Percentiles rank a stretch among this genome's conserved stretches.
Evolutionary conservation across 2,329 filamentous ascomycete species (phyloP).

Genomic region (Venturia nashicola): DNA sequence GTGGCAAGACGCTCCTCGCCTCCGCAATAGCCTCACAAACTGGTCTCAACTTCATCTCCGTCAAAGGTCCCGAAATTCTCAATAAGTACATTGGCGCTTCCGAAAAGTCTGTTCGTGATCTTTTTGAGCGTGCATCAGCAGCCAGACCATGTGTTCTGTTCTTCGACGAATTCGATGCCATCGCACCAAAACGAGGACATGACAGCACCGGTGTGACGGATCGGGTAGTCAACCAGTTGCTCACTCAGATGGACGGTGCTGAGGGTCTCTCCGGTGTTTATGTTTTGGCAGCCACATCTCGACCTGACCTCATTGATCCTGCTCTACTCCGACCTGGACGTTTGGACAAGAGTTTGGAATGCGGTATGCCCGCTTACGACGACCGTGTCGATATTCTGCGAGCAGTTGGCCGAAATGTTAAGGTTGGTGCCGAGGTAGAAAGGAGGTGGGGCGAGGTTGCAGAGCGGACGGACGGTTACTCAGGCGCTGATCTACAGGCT

Average conservation of each 20-base stretch:
- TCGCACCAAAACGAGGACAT: conserved; percentile 92
- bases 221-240: conserved; percentile 91
- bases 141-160: conserved; percentile 90
- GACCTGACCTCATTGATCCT: conserved; percentile 91
- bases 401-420: conserved; percentile 52
- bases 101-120: conserved; percentile 88
- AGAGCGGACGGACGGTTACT: conserved; percentile 72
- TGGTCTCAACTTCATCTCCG: conserved; percentile 94
- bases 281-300: conserved; percentile 83
- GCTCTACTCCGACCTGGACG: conserved; percentile 83
- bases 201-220: conserved; percentile 98
- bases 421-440: conserved; percentile 44
- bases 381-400: conserved; percentile 82
- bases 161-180: conserved; percentile 97
- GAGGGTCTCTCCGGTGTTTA: conserved; percentile 93
- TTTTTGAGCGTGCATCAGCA: conserved; percentile 85
- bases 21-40: conserved; percentile 97
- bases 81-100: conserved; percentile 99
- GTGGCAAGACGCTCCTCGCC: conserved; percentile 90
- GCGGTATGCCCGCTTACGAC: conserved; percentile 68
- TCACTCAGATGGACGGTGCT: conserved; percentile 98
- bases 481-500: conserved; percentile 87
- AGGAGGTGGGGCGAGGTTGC: conserved; percentile 43
- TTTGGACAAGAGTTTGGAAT: conserved; percentile 84
- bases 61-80: conserved; percentile 94